phyloP scores from a whole-genome alignment of 305 asterid species.

The Striga hermonthica region DNA sequence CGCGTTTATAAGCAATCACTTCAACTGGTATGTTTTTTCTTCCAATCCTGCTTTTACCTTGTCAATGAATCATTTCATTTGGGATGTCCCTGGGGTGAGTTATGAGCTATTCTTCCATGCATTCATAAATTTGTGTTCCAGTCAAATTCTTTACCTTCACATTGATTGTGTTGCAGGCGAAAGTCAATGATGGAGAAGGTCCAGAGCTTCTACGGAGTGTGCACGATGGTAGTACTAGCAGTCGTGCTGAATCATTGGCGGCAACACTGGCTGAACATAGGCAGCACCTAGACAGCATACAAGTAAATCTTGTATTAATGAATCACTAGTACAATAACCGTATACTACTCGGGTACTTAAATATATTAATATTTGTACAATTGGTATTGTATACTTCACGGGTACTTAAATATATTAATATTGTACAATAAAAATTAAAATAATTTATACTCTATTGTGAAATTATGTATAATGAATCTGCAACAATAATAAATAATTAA shows the following conservation, averaged over 20 bases:
- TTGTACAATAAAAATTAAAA: too few relatives aligned
- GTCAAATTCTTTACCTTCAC: neutral
- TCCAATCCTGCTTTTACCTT: slow-evolving; percentile 29
- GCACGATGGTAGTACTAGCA: slow-evolving; percentile 64
- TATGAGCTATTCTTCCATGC: slow-evolving; percentile 14
- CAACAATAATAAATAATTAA: too few relatives aligned
- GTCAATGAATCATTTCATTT: slow-evolving; percentile 13
- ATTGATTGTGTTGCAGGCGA: slow-evolving; percentile 57
- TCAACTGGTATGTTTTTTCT: slow-evolving; percentile 63
- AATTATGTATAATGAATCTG: too few relatives aligned
- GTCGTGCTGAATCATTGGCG: slow-evolving; percentile 89
- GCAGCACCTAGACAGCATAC: slow-evolving; percentile 97
- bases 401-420: too few relatives aligned
- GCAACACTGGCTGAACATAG: slow-evolving; percentile 84
- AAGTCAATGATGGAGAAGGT: slow-evolving; percentile 92
- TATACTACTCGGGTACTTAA: slow-evolving; percentile 11
- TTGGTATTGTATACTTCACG: too few relatives aligned
- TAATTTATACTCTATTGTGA: too few relatives aligned
- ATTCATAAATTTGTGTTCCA: neutral
- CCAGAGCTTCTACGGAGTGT: slow-evolving; percentile 81
- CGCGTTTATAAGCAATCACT: slow-evolving; percentile 93
- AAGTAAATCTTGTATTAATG: slow-evolving; percentile 48
- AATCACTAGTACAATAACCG: slow-evolving; percentile 13
- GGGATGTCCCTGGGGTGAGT: slow-evolving; percentile 7
- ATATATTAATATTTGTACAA: too few relatives aligned